Conservation (phyloP, 2,329 filamentous ascomycete genomes). For the Aspergillus piperis region DNA sequence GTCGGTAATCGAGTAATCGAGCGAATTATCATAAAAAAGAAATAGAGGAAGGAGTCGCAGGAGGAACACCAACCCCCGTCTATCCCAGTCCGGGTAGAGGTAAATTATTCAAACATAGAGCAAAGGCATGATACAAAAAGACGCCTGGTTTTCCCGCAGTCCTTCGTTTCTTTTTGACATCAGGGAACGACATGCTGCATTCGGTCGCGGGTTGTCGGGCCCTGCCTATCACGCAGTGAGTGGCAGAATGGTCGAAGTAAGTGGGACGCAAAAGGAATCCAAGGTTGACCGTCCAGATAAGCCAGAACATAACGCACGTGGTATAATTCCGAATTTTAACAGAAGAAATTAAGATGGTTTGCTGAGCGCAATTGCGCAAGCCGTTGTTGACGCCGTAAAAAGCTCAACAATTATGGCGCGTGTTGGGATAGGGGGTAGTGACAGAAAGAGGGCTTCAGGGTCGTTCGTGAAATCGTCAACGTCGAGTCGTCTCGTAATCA, state of each 20-base stretch:
- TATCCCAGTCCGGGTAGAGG: neutral
- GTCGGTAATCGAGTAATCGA: neutral
- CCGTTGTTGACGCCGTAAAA: slow-evolving; percentile 7
- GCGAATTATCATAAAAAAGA: slow-evolving; percentile 22
- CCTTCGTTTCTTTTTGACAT: neutral
- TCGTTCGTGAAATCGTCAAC: slow-evolving; percentile 33
- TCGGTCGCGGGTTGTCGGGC: neutral
- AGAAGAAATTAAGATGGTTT: slow-evolving; percentile 24
- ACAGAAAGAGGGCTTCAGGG: slow-evolving; percentile 16
- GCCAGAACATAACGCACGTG: slow-evolving; percentile 22
- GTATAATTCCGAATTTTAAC: slow-evolving; percentile 35
- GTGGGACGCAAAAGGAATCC: neutral
- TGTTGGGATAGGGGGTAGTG: neutral
- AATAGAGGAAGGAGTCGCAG: slow-evolving; percentile 14
- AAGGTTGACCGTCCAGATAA: slow-evolving; percentile 23
- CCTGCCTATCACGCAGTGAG: slow-evolving; percentile 2
- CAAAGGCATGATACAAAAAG: slow-evolving; percentile 6
- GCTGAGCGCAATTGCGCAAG: slow-evolving; percentile 7
- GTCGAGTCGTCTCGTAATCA: slow-evolving; percentile 22
- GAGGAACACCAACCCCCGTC: slow-evolving; percentile 9
- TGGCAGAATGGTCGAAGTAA: neutral
- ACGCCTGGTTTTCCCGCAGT: neutral
- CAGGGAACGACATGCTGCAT: slow-evolving; percentile 1
- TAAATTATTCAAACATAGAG: slow-evolving; percentile 15
- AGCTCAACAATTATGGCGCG: slow-evolving; percentile 11